Base-by-base conservation (phyloP, 805 yeast species). In the Wickerhamiella galacta region DNA sequence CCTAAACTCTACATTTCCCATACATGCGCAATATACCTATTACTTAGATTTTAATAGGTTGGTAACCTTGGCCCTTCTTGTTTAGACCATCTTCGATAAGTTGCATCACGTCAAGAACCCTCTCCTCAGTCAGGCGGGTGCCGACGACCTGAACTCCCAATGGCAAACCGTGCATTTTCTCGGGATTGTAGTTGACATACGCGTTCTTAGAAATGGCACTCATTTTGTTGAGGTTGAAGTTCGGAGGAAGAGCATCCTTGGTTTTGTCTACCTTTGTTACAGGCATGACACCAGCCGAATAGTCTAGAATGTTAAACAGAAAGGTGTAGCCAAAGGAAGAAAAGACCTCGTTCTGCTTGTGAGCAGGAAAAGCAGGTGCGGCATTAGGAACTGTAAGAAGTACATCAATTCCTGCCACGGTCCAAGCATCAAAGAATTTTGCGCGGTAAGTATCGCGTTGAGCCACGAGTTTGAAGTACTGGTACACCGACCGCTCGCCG, bases 141-240 rank as follows among this genome's bases (percentile, higher is more conserved):
- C 76, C 71, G 3, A 74, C 69, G 20, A 76, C 54, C 50, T 75
- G 82, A n/a, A 76, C 53, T 14, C 72, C 68, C 10, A 70, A 72
- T 0, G 81, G 74, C 35, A 73, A 68, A 4, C 73, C 75, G 41
- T 69, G 61, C 48, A 63, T 58, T 39, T 64, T 64, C 32, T 54
- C 62, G 1, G 75, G 64, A 40, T 69, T 63, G 51, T 69, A 72
- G 31, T 60, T 48, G 20, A 54, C 50, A 41, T 60, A 61, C 24
- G 66, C 61, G 16, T 53, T 58, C 28, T 51, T 43, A 32, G 72
- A 78, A 3, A 59, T 46, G 2, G 56, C 59, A 44, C 58, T 63
- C 28, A 51, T 44, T 14, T 40, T 39, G 29, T 39, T 35, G 22
- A 47, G 37, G 20, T 44, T 38, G 41, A 55, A 55, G 22, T 32